Conservation (phyloP, 2,329 filamentous ascomycete genomes). For the Claviceps purpurea region DNA sequence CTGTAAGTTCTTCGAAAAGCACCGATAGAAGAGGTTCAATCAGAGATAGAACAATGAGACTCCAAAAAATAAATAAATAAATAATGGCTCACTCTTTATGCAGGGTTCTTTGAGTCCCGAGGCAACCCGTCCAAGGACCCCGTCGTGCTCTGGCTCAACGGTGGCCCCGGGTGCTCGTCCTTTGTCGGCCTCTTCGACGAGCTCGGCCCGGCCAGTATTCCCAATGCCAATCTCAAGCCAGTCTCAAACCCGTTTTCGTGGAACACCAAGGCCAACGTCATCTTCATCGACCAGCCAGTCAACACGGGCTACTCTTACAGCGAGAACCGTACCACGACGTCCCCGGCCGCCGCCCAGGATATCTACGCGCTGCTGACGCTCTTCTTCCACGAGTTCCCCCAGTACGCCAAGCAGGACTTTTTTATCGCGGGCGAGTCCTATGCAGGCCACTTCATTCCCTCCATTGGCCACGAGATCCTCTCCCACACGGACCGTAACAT, state of each 20-base stretch:
- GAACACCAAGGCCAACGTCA: slow-evolving; percentile 51
- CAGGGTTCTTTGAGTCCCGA: slow-evolving; percentile 44
- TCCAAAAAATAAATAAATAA: neutral
- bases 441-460: slow-evolving; percentile 87
- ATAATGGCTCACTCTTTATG: neutral
- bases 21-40: neutral
- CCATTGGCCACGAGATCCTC: slow-evolving; percentile 81
- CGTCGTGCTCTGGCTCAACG: slow-evolving; percentile 42
- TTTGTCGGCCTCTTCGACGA: slow-evolving; percentile 39
- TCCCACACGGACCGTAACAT: slow-evolving; percentile 93
- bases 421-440: slow-evolving; percentile 95
- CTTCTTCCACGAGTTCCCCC: slow-evolving; percentile 97
- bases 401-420: slow-evolving; percentile 89
- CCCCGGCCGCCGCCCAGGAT: slow-evolving; percentile 89
- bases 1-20: slow-evolving; percentile 45
- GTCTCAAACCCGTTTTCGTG: slow-evolving; percentile 45
- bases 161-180: slow-evolving; percentile 21
- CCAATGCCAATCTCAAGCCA: slow-evolving; percentile 15
- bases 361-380: slow-evolving; percentile 90
- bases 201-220: slow-evolving; percentile 70
- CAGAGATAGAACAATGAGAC: neutral
- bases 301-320: slow-evolving; percentile 27
- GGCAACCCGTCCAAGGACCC: slow-evolving; percentile 22
- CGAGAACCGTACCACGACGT: slow-evolving; percentile 75
- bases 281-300: slow-evolving; percentile 54